These are phyloP conservation scores for Boletus coccyginus DNA, from an alignment of 768 basidiomycete genomes.

Conservation along the genomic window DNA sequence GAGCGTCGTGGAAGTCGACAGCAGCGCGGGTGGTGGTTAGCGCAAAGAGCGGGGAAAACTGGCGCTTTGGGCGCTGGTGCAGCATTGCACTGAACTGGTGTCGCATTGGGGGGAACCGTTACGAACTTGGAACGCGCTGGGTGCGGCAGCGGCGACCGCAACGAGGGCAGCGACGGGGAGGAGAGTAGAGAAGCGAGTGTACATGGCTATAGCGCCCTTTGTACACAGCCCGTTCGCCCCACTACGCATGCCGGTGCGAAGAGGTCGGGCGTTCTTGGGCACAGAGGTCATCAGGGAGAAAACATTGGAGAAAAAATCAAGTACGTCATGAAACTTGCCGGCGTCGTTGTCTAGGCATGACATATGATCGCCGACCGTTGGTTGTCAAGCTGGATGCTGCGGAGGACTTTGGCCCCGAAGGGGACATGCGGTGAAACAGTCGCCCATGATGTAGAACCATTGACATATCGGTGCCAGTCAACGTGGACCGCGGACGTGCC, in stretches of 20 bases:
- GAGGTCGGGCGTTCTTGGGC: background rate
- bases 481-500: too few relatives aligned
- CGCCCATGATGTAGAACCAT: too few relatives aligned
- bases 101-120: background rate
- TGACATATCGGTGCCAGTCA: too few relatives aligned
- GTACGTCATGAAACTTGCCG: background rate
- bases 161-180: conserved; percentile 9
- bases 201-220: background rate
- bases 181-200: conserved; percentile 1
- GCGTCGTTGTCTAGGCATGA: background rate
- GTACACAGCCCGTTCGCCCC: background rate
- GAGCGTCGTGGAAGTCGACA: background rate
- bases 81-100: conserved; percentile 14
- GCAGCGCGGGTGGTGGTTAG: background rate
- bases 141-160: conserved; percentile 5
- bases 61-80: background rate
- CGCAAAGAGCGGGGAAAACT: background rate
- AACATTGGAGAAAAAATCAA: background rate
- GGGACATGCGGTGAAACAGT: too few relatives aligned
- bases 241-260: background rate
- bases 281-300: background rate
- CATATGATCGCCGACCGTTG: background rate
- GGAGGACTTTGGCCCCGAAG: background rate
- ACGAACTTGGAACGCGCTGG: conserved; percentile 1
- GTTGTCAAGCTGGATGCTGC: background rate